phyloP scores from a whole-genome alignment of 148 eudicot species.

The Diospyros lotus region DNA sequence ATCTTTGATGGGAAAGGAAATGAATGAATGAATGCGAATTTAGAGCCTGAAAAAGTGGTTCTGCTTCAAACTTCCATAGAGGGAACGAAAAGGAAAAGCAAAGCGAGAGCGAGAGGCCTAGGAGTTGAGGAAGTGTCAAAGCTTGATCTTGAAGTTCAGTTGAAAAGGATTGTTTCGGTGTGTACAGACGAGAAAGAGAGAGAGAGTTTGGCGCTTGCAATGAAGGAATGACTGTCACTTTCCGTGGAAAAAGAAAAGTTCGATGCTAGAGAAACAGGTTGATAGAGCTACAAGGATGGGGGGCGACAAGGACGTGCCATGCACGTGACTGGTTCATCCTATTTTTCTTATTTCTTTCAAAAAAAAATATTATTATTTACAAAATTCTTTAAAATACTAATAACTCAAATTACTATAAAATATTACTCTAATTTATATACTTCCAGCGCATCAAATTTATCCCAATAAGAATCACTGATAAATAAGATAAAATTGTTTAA shows the following conservation, averaged over 20 bases:
- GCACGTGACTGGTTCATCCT: too few species aligned
- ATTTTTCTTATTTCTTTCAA: too few species aligned
- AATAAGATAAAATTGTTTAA: too few species aligned
- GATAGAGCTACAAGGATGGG: slow-evolving; percentile 8
- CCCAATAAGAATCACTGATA: too few species aligned
- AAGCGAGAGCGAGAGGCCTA: slow-evolving; percentile 7
- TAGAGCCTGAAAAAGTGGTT: slow-evolving; percentile 3
- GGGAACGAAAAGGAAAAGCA: slow-evolving; percentile 19
- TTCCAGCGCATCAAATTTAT: too few species aligned
- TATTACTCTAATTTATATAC: too few species aligned
- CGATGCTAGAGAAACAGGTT: slow-evolving; percentile 3
- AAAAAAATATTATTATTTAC: too few species aligned
- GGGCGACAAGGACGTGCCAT: background rate
- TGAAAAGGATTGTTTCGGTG: slow-evolving; percentile 13
- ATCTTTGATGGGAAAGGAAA: slow-evolving; percentile 4
- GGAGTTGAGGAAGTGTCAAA: slow-evolving; percentile 11
- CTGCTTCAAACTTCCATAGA: slow-evolving; percentile 29
- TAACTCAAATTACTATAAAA: too few species aligned
- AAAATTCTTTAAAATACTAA: too few species aligned
- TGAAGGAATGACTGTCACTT: slow-evolving; percentile 10
- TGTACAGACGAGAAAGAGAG: background rate
- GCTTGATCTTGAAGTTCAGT: slow-evolving; percentile 30
- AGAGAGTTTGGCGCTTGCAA: slow-evolving; percentile 1
- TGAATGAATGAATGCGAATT: background rate
- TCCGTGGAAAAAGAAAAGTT: slow-evolving; percentile 27